A percentile compares a stretch with the other conserved stretches of the same genome.
These are phyloP conservation scores for Claviceps humidiphila DNA, from an alignment of 2,329 filamentous ascomycete genomes.

Conservation along the genomic window DNA sequence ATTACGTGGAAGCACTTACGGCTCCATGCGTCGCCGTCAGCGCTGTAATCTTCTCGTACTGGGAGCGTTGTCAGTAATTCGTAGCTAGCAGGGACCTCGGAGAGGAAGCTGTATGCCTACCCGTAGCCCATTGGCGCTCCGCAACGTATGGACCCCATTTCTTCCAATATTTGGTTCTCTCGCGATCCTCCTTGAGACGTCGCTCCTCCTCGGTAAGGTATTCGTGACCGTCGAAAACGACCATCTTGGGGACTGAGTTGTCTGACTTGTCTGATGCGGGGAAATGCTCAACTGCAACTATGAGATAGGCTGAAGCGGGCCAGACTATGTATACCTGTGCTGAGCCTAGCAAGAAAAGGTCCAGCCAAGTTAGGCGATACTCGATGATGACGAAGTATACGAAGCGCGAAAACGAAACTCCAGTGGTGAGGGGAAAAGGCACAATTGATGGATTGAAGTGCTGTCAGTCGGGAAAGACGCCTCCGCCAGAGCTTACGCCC, in stretches of 20 bases:
- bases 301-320: background rate
- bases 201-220: slow-evolving; percentile 84
- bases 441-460: background rate
- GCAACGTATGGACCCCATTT: slow-evolving; percentile 92
- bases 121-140: slow-evolving; percentile 91
- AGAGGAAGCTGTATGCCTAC: slow-evolving; percentile 31
- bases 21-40: slow-evolving; percentile 89
- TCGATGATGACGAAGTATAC: background rate
- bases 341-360: background rate
- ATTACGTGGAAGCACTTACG: slow-evolving; percentile 43
- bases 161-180: slow-evolving; percentile 89
- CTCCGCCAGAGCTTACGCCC: background rate
- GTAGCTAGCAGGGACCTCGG: background rate
- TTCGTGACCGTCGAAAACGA: slow-evolving; percentile 77
- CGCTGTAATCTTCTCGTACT: slow-evolving; percentile 83
- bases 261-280: background rate
- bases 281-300: slow-evolving; percentile 3
- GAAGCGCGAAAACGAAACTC: background rate
- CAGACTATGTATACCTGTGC: background rate
- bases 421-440: background rate
- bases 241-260: slow-evolving; percentile 44
- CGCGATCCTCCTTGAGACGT: slow-evolving; percentile 72
- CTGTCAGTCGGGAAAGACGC: background rate
- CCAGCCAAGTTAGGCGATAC: background rate
- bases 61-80: slow-evolving; percentile 12